Conservation (phyloP, 2,329 filamentous ascomycete species). For the Berkeleyomyces rouxiae region DNA sequence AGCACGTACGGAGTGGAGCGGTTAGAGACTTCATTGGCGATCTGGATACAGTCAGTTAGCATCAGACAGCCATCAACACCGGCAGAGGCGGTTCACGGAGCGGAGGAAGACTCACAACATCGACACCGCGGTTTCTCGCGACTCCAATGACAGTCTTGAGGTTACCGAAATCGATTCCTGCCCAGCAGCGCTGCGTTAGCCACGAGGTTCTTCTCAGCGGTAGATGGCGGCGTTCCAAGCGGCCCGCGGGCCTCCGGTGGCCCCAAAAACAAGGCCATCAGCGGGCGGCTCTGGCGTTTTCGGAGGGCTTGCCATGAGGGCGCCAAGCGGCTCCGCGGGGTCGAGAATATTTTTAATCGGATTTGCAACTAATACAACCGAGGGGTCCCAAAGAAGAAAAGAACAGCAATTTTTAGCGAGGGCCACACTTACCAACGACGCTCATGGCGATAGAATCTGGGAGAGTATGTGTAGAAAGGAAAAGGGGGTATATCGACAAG, state of each 20-base stretch:
- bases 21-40: slow-evolving; percentile 98
- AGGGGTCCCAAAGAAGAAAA: neutral
- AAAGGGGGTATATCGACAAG: neutral
- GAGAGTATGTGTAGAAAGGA: slow-evolving; percentile 1
- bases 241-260: too few species aligned
- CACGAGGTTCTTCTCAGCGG: too few species aligned
- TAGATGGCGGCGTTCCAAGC: too few species aligned
- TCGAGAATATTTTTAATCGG: slow-evolving; percentile 5
- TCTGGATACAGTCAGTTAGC: slow-evolving; percentile 34
- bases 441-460: slow-evolving; percentile 13
- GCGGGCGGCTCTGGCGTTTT: too few species aligned
- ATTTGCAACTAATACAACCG: slow-evolving; percentile 1
- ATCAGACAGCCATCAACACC: neutral
- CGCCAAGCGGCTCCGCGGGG: neutral
- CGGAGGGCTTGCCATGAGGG: too few species aligned
- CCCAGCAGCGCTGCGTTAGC: neutral
- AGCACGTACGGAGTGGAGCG: slow-evolving; percentile 85
- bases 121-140: slow-evolving; percentile 94
- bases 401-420: neutral
- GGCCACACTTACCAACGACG: slow-evolving; percentile 11
- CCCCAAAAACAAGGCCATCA: too few species aligned
- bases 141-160: slow-evolving; percentile 96
- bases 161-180: slow-evolving; percentile 85
- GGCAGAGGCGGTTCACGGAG: neutral
- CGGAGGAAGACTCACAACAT: slow-evolving; percentile 60